These are phyloP conservation scores for Chlorella variabilis DNA, from an alignment of 163 green algal species.

Conservation along the genomic window DNA sequence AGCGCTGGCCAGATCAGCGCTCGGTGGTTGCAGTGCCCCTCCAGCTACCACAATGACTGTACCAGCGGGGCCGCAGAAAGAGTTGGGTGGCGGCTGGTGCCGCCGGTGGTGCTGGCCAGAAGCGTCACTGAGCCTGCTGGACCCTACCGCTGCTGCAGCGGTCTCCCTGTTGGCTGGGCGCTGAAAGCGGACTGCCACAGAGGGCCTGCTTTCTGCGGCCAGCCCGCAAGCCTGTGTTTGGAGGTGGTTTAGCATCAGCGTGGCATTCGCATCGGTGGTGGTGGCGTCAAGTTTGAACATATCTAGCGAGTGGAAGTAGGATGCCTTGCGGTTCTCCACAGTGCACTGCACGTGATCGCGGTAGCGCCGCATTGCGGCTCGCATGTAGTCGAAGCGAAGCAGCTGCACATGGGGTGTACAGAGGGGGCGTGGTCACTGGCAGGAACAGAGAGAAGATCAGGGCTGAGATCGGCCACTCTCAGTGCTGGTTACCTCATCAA, in stretches of 20 bases:
- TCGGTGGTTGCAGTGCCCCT: not conserved
- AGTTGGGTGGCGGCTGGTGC: not conserved
- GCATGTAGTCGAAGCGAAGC: conserved; percentile 26
- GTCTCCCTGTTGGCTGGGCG: too few species aligned
- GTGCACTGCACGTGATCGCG: not conserved
- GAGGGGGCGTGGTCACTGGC: too few species aligned
- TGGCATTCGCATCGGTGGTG: too few species aligned
- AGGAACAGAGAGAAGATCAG: too few species aligned
- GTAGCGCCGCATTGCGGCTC: conserved; percentile 30
- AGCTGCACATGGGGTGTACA: too few species aligned
- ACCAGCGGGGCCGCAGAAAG: not conserved
- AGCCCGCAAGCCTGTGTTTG: too few species aligned
- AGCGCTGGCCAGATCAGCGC: not conserved
- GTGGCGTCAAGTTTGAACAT: conserved; percentile 3
- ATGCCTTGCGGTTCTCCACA: conserved; percentile 30
- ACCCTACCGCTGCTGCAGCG: not conserved
- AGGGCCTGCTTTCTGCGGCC: too few species aligned
- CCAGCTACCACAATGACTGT: not conserved
- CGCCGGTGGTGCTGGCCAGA: not conserved
- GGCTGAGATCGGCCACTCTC: too few species aligned
- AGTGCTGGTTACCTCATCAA: conserved; percentile 38
- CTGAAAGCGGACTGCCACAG: too few species aligned
- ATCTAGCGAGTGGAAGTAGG: conserved; percentile 16
- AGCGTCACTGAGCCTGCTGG: not conserved
- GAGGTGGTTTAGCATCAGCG: too few species aligned